Percentiles rank a stretch among this genome's conserved stretches.
phyloP scores from a whole-genome alignment of 2,329 filamentous ascomycete species.

The Penicillium sp. region DNA sequence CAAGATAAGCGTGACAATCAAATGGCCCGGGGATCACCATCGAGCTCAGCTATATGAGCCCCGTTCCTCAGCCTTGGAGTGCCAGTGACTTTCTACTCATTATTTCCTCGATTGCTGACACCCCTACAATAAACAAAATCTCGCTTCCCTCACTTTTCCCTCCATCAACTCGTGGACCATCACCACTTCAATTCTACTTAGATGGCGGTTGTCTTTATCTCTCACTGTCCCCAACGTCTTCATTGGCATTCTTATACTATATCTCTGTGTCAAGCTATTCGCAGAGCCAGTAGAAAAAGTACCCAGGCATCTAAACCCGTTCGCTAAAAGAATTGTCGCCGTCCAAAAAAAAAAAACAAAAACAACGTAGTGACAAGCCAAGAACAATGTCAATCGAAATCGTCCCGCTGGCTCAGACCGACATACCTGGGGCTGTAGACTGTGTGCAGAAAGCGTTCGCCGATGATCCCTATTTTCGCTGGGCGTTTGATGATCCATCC shows the following conservation, averaged over 20 bases:
- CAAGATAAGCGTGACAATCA: conserved; percentile 14
- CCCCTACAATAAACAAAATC: conserved; percentile 4
- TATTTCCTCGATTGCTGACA: conserved; percentile 9
- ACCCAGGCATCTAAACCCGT: conserved; percentile 18
- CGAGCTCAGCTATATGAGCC: conserved; percentile 21
- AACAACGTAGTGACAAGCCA: conserved; percentile 21
- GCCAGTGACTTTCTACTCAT: conserved; percentile 3
- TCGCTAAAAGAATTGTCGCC: conserved; percentile 14
- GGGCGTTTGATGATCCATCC: conserved; percentile 60
- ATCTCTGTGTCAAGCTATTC: conserved; percentile 34
- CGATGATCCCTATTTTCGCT: conserved; percentile 66
- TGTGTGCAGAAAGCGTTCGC: conserved; percentile 67
- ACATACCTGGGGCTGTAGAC: conserved; percentile 64
- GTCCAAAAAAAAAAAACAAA: conserved; percentile 14
- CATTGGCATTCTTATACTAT: conserved; percentile 37
- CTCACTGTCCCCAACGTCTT: conserved; percentile 31
- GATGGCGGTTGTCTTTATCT: conserved; percentile 36
- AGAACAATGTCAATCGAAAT: conserved; percentile 55
- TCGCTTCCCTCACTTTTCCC: neutral
- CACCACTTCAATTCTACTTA: conserved; percentile 26
- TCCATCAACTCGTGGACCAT: conserved; percentile 16
- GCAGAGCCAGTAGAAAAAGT: conserved; percentile 34
- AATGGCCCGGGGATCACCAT: conserved; percentile 3
- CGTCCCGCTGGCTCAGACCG: conserved; percentile 54
- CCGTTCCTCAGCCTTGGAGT: neutral